These are phyloP conservation scores for Xylaria venustula DNA, from an alignment of 495 filamentous ascomycete genomes.

Conservation along the genomic window DNA sequence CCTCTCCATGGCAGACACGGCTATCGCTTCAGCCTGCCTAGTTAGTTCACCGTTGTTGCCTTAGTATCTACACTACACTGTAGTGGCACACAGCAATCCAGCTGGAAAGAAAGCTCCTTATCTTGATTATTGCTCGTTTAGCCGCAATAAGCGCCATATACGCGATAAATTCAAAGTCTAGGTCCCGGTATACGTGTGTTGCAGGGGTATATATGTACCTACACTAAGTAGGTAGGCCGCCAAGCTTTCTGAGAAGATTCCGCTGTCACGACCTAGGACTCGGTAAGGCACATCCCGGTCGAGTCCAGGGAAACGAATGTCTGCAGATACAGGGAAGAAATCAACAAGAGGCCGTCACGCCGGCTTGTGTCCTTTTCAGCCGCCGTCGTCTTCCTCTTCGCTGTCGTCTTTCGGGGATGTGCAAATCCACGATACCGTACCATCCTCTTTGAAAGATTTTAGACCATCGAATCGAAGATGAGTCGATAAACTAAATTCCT, in stretches of 20 bases:
- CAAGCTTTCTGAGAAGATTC: background rate
- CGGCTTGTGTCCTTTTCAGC: background rate
- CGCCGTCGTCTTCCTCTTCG: background rate
- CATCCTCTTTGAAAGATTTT: too few relatives aligned
- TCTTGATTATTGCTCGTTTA: background rate
- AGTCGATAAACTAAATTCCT: too few relatives aligned
- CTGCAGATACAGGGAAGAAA: background rate
- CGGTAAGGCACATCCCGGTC: conserved; percentile 1
- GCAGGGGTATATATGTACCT: background rate
- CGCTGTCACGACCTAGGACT: background rate
- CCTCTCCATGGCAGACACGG: background rate
- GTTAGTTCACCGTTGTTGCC: conserved; percentile 1
- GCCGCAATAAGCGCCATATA: conserved; percentile 7
- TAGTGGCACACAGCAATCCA: background rate
- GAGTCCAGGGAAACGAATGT: background rate
- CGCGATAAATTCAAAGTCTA: background rate
- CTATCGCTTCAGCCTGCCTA: background rate
- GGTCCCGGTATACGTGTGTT: background rate
- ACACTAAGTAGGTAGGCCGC: background rate
- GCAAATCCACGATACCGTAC: background rate
- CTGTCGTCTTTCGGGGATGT: background rate
- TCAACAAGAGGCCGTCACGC: background rate
- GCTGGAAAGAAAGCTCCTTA: background rate
- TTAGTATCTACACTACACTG: background rate
- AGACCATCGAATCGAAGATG: too few relatives aligned